A percentile compares a stretch with the other conserved stretches of the same genome.
phyloP scores from a whole-genome alignment of 495 filamentous ascomycete genomes.

The Cercophora scortea region DNA sequence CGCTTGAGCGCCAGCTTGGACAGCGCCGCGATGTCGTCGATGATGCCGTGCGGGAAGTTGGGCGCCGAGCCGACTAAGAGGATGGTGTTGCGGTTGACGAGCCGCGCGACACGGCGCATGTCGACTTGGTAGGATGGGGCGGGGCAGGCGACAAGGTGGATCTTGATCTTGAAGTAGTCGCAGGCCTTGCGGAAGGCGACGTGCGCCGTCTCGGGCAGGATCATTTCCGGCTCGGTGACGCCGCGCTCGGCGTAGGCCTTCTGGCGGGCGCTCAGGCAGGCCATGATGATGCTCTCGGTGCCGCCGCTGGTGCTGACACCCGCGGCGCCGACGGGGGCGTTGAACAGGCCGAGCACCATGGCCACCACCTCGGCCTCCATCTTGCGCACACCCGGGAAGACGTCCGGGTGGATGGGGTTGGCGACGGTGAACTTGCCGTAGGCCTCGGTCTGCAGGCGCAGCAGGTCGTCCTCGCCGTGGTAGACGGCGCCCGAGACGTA shows the following conservation, averaged over 20 bases:
- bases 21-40: slow-evolving; percentile 84
- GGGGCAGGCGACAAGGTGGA: slow-evolving; percentile 84
- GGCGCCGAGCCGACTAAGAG: slow-evolving; percentile 91
- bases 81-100: slow-evolving; percentile 95
- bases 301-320: slow-evolving; percentile 90
- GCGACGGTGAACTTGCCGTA: slow-evolving; percentile 88
- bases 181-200: slow-evolving; percentile 94
- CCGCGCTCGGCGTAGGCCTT: slow-evolving; percentile 80
- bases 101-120: slow-evolving; percentile 61
- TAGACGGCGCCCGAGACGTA: slow-evolving; percentile 93
- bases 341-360: slow-evolving; percentile 90
- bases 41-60: slow-evolving; percentile 96
- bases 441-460: slow-evolving; percentile 82
- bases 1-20: slow-evolving; percentile 75
- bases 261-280: slow-evolving; percentile 77
- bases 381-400: slow-evolving; percentile 95
- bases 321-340: slow-evolving; percentile 74
- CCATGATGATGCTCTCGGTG: slow-evolving; percentile 95
- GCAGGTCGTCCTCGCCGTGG: slow-evolving; percentile 78
- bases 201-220: slow-evolving; percentile 89
- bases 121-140: slow-evolving; percentile 80
- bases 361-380: slow-evolving; percentile 98
- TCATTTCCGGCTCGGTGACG: slow-evolving; percentile 94
- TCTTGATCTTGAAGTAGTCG: slow-evolving; percentile 89
- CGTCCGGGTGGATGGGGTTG: slow-evolving; percentile 99